These are phyloP conservation scores for Rhododendron ovatum DNA, from an alignment of 148 eudicot species.

Conservation along the genomic window DNA sequence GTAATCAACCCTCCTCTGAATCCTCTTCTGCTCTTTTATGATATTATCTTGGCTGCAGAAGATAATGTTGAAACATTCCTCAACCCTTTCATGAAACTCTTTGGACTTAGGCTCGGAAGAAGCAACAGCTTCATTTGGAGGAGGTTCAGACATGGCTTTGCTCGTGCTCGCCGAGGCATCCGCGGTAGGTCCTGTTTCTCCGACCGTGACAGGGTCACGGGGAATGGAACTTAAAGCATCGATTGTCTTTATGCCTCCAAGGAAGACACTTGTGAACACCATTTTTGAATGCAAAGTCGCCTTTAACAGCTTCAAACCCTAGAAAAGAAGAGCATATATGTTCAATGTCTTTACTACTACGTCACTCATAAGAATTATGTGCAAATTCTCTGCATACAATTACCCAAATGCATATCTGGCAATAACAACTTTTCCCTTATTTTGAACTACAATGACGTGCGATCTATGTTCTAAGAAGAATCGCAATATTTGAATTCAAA, in stretches of 20 bases:
- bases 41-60: background rate
- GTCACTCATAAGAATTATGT: too few species aligned
- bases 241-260: background rate
- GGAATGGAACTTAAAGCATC: background rate
- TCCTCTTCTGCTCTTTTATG: background rate
- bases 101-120: background rate
- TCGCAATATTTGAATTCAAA: too few species aligned
- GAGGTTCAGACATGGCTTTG: background rate
- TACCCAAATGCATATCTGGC: too few species aligned
- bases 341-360: too few species aligned
- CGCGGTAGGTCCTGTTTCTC: background rate
- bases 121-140: background rate
- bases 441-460: too few species aligned
- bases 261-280: slow-evolving; percentile 5
- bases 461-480: too few species aligned
- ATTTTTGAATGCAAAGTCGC: background rate
- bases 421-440: too few species aligned
- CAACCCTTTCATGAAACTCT: background rate
- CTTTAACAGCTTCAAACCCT: slow-evolving; percentile 12
- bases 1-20: background rate
- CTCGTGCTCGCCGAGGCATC: background rate
- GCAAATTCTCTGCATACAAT: too few species aligned
- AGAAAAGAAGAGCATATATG: background rate
- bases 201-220: background rate
- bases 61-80: background rate